A percentile compares a stretch with the other conserved stretches of the same genome.
Conservation (phyloP, 2,329 filamentous ascomycete species). For the Cadophora sp. region DNA sequence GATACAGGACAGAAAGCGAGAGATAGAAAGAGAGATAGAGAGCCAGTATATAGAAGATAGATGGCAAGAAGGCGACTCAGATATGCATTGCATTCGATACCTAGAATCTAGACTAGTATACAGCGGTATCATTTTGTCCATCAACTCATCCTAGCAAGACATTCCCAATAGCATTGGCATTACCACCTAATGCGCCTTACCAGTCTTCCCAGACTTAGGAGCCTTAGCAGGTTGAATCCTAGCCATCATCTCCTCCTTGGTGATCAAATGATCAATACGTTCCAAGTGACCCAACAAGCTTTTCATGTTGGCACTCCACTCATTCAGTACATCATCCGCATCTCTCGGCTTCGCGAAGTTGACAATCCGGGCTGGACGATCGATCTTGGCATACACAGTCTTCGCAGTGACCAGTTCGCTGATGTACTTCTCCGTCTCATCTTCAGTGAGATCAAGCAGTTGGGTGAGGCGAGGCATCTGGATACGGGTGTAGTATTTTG, state of each 20-base stretch:
- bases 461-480: conserved; percentile 89
- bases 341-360: conserved; percentile 95
- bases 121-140: conserved; percentile 39
- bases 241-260: conserved; percentile 99
- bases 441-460: conserved; percentile 88
- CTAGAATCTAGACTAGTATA: conserved; percentile 46
- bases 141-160: conserved; percentile 4
- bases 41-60: not conserved
- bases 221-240: conserved; percentile 75
- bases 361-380: conserved; percentile 89
- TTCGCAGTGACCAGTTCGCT: conserved; percentile 96
- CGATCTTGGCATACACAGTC: conserved; percentile 98
- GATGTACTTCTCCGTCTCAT: conserved; percentile 99
- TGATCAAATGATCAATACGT: conserved; percentile 96
- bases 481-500: conserved; percentile 98
- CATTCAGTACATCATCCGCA: conserved; percentile 94
- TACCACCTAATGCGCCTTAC: conserved; percentile 44
- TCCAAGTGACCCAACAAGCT: conserved; percentile 83
- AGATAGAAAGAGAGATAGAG: conserved; percentile 10
- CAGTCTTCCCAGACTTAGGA: conserved; percentile 46
- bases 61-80: conserved; percentile 14
- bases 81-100: conserved; percentile 38
- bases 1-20: not conserved
- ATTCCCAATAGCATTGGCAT: conserved; percentile 5
- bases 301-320: conserved; percentile 99